phyloP scores from a whole-genome alignment of 164 flowering plant genomes.

The Brasenia schreberi region DNA sequence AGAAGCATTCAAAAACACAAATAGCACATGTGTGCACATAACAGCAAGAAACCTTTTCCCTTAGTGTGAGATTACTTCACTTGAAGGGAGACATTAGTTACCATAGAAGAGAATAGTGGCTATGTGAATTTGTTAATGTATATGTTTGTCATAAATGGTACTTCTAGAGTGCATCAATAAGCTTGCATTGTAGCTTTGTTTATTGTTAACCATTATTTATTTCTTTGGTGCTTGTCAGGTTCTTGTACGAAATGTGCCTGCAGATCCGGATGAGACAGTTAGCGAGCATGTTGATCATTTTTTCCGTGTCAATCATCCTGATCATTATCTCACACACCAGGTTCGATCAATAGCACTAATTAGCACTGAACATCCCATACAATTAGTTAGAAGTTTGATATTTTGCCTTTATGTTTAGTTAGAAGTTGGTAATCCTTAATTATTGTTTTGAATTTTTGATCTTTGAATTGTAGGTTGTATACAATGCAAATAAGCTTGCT shows the following conservation, averaged over 20 bases:
- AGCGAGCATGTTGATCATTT: slow-evolving; percentile 82
- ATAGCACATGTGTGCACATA: no score
- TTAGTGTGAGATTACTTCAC: no score
- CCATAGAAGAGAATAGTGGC: no score
- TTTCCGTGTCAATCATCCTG: slow-evolving; percentile 79
- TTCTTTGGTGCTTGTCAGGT: slow-evolving; percentile 31
- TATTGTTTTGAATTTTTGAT: neutral
- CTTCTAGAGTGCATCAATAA: no score
- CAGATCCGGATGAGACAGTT: slow-evolving; percentile 76
- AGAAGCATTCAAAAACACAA: no score
- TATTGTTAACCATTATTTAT: neutral
- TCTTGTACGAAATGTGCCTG: slow-evolving; percentile 80
- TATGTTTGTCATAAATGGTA: no score
- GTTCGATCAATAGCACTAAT: slow-evolving; percentile 7
- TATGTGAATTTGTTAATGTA: no score
- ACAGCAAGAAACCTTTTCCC: no score
- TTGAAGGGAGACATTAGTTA: no score
- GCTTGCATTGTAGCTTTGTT: neutral
- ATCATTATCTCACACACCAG: slow-evolving; percentile 76
- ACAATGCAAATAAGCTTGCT: slow-evolving; percentile 56
- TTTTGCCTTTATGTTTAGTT: no score
- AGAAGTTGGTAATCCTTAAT: no score
- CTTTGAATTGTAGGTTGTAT: slow-evolving; percentile 48
- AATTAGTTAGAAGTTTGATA: neutral
- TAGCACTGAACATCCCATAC: neutral